Conservation (phyloP, 805 yeast genomes). For the Schwanniomyces vanrijiae region DNA sequence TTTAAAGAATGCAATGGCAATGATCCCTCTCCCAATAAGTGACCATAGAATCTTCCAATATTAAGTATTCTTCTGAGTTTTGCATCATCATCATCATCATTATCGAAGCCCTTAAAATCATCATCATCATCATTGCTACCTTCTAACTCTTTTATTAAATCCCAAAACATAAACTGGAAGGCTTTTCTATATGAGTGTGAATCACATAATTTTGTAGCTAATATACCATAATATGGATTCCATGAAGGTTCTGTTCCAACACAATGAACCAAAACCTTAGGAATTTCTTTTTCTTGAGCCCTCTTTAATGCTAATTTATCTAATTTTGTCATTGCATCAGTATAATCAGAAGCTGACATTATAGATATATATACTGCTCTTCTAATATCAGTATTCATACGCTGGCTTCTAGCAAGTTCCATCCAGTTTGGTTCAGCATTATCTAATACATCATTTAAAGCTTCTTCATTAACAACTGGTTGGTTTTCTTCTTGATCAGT, state of each 20-base stretch:
- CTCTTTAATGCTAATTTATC: slow-evolving; percentile 78
- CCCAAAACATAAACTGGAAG: slow-evolving; percentile 90
- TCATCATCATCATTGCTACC: slow-evolving; percentile 44
- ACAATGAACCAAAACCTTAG: slow-evolving; percentile 83
- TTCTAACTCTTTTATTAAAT: slow-evolving; percentile 71
- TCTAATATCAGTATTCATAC: slow-evolving; percentile 95
- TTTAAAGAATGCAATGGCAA: slow-evolving; percentile 73
- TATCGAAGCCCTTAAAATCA: slow-evolving; percentile 36
- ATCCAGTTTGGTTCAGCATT: slow-evolving; percentile 83
- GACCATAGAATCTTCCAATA: slow-evolving; percentile 80
- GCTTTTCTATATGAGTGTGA: slow-evolving; percentile 76
- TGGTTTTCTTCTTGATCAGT: slow-evolving; percentile 17
- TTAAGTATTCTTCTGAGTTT: slow-evolving; percentile 63
- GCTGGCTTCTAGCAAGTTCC: slow-evolving; percentile 77
- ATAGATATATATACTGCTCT: slow-evolving; percentile 90
- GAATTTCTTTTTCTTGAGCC: slow-evolving; percentile 83
- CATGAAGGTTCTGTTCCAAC: slow-evolving; percentile 76
- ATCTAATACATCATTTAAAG: slow-evolving; percentile 62
- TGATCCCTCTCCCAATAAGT: slow-evolving; percentile 68
- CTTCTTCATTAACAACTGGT: slow-evolving; percentile 33
- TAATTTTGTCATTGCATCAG: slow-evolving; percentile 81
- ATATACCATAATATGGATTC: slow-evolving; percentile 85
- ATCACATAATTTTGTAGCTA: slow-evolving; percentile 76
- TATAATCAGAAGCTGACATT: slow-evolving; percentile 91
- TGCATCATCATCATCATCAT: slow-evolving; percentile 51